A percentile compares a stretch with the other conserved stretches of the same genome.
Evolutionary conservation across 352 stramenopile species (phyloP).

Genomic region (Vaucheria bursata): DNA sequence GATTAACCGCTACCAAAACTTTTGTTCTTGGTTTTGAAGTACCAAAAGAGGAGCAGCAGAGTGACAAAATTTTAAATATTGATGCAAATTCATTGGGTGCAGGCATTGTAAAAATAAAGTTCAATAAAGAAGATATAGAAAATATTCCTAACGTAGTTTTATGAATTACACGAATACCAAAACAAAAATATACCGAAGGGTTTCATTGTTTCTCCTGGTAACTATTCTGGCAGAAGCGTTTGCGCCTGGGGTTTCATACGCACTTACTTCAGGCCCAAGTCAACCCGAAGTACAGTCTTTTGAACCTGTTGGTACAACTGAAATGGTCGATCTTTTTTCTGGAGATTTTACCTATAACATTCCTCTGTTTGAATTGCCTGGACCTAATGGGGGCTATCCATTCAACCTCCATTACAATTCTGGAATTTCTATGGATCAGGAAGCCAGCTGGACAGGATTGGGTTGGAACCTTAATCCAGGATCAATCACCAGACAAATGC

Average conservation of each 20-base stretch:
- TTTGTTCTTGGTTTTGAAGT: too few species aligned
- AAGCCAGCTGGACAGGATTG: neutral
- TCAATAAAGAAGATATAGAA: neutral
- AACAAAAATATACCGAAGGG: neutral
- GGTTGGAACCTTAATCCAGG: neutral
- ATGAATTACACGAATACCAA: neutral
- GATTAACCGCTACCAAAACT: too few species aligned
- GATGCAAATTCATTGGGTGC: too few species aligned
- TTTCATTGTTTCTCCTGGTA: neutral
- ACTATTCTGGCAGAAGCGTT: neutral
- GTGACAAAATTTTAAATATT: too few species aligned
- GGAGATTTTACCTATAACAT: conserved; percentile 2
- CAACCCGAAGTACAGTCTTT: neutral
- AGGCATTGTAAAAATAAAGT: too few species aligned
- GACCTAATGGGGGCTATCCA: neutral
- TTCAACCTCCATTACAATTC: neutral
- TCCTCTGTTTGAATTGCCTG: neutral
- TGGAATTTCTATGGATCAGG: neutral
- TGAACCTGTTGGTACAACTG: neutral
- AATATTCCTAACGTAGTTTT: too few species aligned
- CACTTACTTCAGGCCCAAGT: neutral
- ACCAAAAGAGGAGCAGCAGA: too few species aligned
- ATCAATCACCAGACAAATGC: neutral
- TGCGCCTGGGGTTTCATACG: neutral
- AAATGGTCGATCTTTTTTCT: conserved; percentile 2